Evolutionary conservation across 2,329 filamentous ascomycete species (phyloP).

Genomic region (Leptographium procerum): DNA sequence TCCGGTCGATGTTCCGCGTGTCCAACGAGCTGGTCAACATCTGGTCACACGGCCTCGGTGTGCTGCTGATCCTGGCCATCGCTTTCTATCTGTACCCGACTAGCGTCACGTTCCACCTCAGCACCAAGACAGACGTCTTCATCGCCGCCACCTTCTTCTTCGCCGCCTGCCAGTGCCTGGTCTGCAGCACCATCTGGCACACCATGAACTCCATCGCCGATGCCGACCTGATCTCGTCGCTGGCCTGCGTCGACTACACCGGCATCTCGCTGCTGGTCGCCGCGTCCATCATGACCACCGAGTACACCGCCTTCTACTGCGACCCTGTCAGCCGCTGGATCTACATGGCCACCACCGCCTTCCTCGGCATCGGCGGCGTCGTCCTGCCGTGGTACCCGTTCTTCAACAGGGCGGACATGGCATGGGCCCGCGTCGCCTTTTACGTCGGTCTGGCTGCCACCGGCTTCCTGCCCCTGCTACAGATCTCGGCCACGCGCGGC

Average conservation of each 20-base stretch:
- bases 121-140: slow-evolving; percentile 77
- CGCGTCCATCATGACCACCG: slow-evolving; percentile 93
- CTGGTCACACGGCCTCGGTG: slow-evolving; percentile 85
- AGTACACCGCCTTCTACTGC: slow-evolving; percentile 98
- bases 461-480: slow-evolving; percentile 78
- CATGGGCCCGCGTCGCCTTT: slow-evolving; percentile 84
- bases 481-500: slow-evolving; percentile 70
- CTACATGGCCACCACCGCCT: slow-evolving; percentile 73
- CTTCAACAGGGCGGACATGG: slow-evolving; percentile 88
- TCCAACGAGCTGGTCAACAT: slow-evolving; percentile 97
- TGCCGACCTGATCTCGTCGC: slow-evolving; percentile 79
- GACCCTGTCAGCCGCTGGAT: slow-evolving; percentile 76
- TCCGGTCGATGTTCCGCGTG: slow-evolving; percentile 69
- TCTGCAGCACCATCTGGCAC: slow-evolving; percentile 95
- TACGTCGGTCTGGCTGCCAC: slow-evolving; percentile 80
- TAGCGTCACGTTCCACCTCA: slow-evolving; percentile 74
- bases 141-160: slow-evolving; percentile 94
- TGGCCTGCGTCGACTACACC: slow-evolving; percentile 96
- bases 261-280: slow-evolving; percentile 92
- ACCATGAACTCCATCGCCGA: slow-evolving; percentile 97
- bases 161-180: slow-evolving; percentile 85
- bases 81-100: slow-evolving; percentile 95
- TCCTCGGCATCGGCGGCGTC: slow-evolving; percentile 75
- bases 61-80: slow-evolving; percentile 76
- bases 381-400: slow-evolving; percentile 92